Evolutionary conservation across 805 yeast genomes (phyloP).

Genomic region (Sungouiozyma intestinalis): DNA sequence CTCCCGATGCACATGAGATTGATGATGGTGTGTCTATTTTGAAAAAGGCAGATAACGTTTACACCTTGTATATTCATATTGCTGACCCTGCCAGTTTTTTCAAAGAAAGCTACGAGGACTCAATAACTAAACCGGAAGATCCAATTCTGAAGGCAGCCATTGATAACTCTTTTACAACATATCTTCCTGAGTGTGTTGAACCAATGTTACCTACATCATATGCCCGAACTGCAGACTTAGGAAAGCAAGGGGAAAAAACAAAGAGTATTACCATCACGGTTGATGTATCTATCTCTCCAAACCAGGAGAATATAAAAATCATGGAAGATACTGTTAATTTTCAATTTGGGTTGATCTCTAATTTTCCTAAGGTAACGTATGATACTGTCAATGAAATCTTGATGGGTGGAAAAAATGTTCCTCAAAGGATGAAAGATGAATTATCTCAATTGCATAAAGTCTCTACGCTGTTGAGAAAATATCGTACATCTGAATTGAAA

Average conservation of each 20-base stretch:
- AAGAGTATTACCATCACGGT: conserved; percentile 40
- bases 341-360: conserved; percentile 33
- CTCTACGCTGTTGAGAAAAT: conserved; percentile 11
- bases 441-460: conserved; percentile 28
- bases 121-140: neutral
- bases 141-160: conserved; percentile 45
- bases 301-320: conserved; percentile 14
- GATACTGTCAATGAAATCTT: conserved; percentile 47
- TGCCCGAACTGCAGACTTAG: conserved; percentile 43
- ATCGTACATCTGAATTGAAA: conserved; percentile 28
- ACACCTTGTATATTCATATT: conserved; percentile 55
- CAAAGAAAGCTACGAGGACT: conserved; percentile 11
- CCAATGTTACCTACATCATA: conserved; percentile 63
- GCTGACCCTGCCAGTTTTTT: conserved; percentile 80
- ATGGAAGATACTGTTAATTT: conserved; percentile 26
- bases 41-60: conserved; percentile 22
- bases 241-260: conserved; percentile 31
- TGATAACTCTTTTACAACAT: conserved; percentile 53
- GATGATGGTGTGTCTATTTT: conserved; percentile 83
- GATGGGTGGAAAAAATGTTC: conserved; percentile 8
- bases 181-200: conserved; percentile 53
- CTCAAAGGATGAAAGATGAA: conserved; percentile 20
- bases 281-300: conserved; percentile 18
- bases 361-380: conserved; percentile 52
- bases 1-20: conserved; percentile 71